These are phyloP conservation scores for Hippophae rhamnoides DNA, from an alignment of 306 rosid genomes.

Conservation along the genomic window DNA sequence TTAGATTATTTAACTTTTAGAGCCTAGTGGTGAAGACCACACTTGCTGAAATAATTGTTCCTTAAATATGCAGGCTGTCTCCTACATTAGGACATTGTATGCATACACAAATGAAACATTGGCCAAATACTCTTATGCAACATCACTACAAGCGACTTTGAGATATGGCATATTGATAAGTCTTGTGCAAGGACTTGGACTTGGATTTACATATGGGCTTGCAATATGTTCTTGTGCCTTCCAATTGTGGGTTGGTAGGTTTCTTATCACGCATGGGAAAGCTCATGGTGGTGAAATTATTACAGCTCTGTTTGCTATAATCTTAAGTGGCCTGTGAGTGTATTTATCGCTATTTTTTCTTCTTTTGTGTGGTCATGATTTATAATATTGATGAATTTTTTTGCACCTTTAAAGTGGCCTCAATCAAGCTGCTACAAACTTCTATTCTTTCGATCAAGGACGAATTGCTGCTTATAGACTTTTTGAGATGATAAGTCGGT, in stretches of 20 bases:
- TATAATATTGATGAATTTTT: slow-evolving; percentile 13
- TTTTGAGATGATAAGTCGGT: slow-evolving; percentile 98
- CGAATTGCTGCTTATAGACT: slow-evolving; percentile 97
- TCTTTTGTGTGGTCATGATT: slow-evolving; percentile 9
- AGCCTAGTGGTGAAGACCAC: slow-evolving; percentile 11
- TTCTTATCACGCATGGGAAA: slow-evolving; percentile 40
- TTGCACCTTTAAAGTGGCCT: slow-evolving; percentile 52
- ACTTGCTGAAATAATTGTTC: slow-evolving; percentile 25
- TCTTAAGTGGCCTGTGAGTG: slow-evolving; percentile 98
- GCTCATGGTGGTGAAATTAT: slow-evolving; percentile 97
- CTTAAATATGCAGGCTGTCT: slow-evolving; percentile 75
- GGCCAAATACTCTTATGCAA: slow-evolving; percentile 97
- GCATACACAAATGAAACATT: slow-evolving; percentile 95
- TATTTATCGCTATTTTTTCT: slow-evolving; percentile 4
- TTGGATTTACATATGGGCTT: slow-evolving; percentile 98
- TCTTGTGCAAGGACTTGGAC: slow-evolving; percentile 99
- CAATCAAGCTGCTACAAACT: slow-evolving; percentile 98
- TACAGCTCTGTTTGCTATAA: slow-evolving; percentile 90
- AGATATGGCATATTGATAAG: slow-evolving; percentile 97
- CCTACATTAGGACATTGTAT: slow-evolving; percentile 77
- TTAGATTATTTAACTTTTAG: slow-evolving; percentile 9
- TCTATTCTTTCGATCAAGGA: slow-evolving; percentile 99
- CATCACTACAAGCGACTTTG: slow-evolving; percentile 95
- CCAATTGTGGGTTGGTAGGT: slow-evolving; percentile 98
- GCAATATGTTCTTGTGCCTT: slow-evolving; percentile 99